Base-by-base conservation (phyloP, 352 stramenopile genomes). In the Pelagophyceae sp. region DNA sequence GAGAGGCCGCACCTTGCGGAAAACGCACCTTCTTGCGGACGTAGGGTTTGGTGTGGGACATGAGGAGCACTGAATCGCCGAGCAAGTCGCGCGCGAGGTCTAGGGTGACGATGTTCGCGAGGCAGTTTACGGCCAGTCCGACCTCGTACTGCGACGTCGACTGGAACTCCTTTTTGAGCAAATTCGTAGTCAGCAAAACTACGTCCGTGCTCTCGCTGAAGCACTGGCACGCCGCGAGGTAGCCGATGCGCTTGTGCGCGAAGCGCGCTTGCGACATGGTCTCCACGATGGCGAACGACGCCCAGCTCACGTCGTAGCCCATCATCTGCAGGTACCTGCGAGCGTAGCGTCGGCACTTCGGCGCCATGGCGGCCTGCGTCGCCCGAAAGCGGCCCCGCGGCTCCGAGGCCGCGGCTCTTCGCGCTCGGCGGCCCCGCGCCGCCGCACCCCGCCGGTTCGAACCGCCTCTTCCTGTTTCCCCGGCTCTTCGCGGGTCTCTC, bases 1-100 rank as follows among this genome's bases (percentile, higher is more conserved):
- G n/a, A n/a, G n/a, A n/a, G n/a, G n/a, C n/a, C n/a, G n/a, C n/a
- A n/a, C n/a, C n/a, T n/a, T n/a, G n/a, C n/a, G n/a, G n/a, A n/a
- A n/a, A n/a, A n/a, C n/a, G n/a, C n/a, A n/a, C n/a, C 87, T 99
- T 99, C 88, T 99, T 99, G 27, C 96, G 88, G 40, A 99, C 87
- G 84, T 99, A 99, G 1, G 93, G 86, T 82, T 97, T 93, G 58
- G 93, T 89, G 84, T 95, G 95, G 63, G 76, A 76, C 6, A 85
- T 85, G 0, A 91, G 71, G 72, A 85, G 81, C 0, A 86, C 83
- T 3, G 89, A 63, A 77, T 91, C 87, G 6, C 83, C 83, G 20
- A 91, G 69, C n/a, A 90, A 72, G 69, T 99, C 95, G 37, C 92
- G 87, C 3, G 94, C 94, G 51, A 99, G 84, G 83, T 99, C 96